Conservation (phyloP, 1,284 basidiomycete species). For the Irpex rosettiformis region DNA sequence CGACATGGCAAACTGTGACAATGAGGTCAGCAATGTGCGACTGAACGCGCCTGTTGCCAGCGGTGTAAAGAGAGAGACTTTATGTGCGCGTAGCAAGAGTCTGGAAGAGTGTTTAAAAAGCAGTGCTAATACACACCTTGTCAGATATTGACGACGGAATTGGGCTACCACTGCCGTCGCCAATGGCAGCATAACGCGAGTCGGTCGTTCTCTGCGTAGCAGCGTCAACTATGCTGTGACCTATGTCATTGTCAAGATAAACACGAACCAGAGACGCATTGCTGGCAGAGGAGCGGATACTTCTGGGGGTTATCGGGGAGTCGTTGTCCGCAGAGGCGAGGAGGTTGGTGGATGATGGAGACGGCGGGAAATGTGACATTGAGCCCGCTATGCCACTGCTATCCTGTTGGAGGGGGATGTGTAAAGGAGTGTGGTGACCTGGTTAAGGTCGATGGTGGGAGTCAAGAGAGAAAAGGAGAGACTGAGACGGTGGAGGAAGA, state of each 20-base stretch:
- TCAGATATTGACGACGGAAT: slow-evolving; percentile 30
- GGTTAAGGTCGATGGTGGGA: slow-evolving; percentile 8
- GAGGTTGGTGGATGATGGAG: slow-evolving; percentile 49
- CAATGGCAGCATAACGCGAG: slow-evolving; percentile 35
- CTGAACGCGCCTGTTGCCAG: neutral
- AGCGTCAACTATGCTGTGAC: slow-evolving; percentile 2
- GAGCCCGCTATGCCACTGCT: slow-evolving; percentile 10
- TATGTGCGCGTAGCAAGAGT: neutral
- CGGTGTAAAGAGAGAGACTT: neutral
- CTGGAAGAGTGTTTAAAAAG: neutral
- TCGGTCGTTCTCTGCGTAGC: slow-evolving; percentile 25
- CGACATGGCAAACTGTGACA: slow-evolving; percentile 63
- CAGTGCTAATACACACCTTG: slow-evolving; percentile 23
- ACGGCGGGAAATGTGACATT: slow-evolving; percentile 17
- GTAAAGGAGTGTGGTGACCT: slow-evolving; percentile 17
- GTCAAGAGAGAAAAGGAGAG: slow-evolving; percentile 5
- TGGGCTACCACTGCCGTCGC: slow-evolving; percentile 20
- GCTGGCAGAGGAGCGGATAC: slow-evolving; percentile 34
- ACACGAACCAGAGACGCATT: slow-evolving; percentile 35
- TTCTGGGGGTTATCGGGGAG: slow-evolving; percentile 15
- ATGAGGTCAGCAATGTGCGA: neutral
- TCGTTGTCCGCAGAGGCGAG: slow-evolving; percentile 35
- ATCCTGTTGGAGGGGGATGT: neutral
- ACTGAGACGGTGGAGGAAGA: neutral
- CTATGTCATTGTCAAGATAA: slow-evolving; percentile 13